Evolutionary conservation across 2,329 filamentous ascomycete genomes (phyloP).

Genomic region (Cercospora sp.): DNA sequence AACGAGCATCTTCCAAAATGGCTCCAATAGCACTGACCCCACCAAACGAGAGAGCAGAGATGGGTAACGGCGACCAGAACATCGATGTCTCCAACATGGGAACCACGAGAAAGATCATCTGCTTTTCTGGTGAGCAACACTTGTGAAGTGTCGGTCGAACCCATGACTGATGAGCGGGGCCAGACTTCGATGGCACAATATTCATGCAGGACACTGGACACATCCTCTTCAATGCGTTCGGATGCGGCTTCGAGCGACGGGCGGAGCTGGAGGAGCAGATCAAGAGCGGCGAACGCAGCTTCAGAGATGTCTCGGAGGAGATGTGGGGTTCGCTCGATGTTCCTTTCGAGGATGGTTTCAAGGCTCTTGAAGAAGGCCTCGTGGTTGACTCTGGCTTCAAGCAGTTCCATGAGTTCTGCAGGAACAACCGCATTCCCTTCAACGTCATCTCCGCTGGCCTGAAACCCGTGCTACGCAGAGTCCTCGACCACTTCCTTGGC

Average conservation of each 20-base stretch:
- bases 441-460: constrained; percentile 69
- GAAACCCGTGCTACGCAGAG: constrained; percentile 62
- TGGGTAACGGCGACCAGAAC: constrained; percentile 8
- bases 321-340: constrained; percentile 69
- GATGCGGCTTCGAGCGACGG: constrained; percentile 60
- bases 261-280: constrained; percentile 63
- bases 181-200: constrained; percentile 72
- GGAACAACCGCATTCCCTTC: constrained; percentile 64
- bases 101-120: constrained; percentile 58
- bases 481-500: constrained; percentile 65
- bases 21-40: constrained; percentile 34
- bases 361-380: constrained; percentile 61
- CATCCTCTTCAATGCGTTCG: constrained; percentile 65
- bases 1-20: constrained; percentile 29
- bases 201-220: constrained; percentile 66
- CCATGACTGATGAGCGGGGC: background rate
- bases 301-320: constrained; percentile 69
- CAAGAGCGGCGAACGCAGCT: constrained; percentile 63
- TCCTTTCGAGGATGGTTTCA: constrained; percentile 67
- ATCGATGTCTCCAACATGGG: constrained; percentile 32
- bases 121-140: constrained; percentile 53
- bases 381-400: constrained; percentile 65
- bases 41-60: constrained; percentile 32
- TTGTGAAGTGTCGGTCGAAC: constrained; percentile 16
- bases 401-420: constrained; percentile 64